Conservation (phyloP, 1,139 yeast genomes). For the Debaryomycetaceae sp. region DNA sequence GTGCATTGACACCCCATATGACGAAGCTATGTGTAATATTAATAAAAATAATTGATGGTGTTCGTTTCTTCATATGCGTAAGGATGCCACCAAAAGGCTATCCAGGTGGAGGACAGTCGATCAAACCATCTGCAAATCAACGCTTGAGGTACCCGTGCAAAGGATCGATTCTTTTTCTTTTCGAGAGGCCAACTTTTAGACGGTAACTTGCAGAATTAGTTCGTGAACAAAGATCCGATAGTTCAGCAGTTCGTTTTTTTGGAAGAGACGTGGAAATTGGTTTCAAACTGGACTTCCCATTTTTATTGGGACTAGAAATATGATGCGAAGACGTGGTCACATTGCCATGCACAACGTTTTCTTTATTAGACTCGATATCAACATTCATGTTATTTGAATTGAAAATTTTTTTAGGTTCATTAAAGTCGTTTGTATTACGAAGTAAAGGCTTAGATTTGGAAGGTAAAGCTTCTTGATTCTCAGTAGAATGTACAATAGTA, state of each 20-base stretch:
- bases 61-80: no score
- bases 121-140: no score
- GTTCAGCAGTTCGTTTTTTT: constrained; percentile 8
- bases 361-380: not conserved
- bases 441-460: not conserved
- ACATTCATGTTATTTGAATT: not conserved
- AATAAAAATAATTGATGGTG: no score
- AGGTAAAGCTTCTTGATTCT: constrained; percentile 1
- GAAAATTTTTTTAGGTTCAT: not conserved
- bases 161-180: constrained; percentile 25
- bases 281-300: no score
- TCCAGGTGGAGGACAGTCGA: no score
- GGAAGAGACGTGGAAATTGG: not conserved
- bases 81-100: no score
- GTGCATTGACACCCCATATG: no score
- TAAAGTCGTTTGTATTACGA: not conserved
- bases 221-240: constrained; percentile 17
- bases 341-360: no score
- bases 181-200: constrained; percentile 32
- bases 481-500: no score
- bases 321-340: no score
- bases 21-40: no score
- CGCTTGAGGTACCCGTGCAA: constrained; percentile 23
- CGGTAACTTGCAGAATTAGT: constrained; percentile 12
- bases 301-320: no score